These are phyloP conservation scores for Solanum paucissectum DNA, from an alignment of 257 asterid genomes.

Conservation along the genomic window DNA sequence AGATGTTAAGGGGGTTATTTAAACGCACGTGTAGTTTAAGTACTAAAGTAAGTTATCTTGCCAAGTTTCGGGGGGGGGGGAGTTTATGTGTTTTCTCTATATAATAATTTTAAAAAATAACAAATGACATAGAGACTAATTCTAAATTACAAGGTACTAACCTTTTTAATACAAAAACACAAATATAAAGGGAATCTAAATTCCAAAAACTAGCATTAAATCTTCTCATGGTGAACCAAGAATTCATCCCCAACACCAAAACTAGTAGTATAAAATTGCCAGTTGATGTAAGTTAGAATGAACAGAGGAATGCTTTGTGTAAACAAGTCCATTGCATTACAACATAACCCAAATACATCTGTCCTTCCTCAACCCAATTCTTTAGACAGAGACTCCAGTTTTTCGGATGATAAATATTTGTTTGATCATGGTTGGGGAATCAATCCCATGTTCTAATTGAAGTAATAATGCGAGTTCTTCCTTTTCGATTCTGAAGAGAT, in stretches of 20 bases:
- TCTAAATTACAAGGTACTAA: no score
- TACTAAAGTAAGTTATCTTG: no score
- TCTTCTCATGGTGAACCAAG: not conserved
- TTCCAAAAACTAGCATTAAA: not conserved
- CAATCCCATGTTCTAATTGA: not conserved
- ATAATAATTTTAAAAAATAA: no score
- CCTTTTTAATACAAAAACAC: not conserved
- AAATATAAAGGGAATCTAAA: not conserved
- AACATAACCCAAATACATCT: not conserved
- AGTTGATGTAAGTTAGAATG: not conserved
- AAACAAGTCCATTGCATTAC: not conserved
- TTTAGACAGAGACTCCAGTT: not conserved
- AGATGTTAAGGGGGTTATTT: no score
- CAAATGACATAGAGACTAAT: no score
- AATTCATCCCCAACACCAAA: not conserved
- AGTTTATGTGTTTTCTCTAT: no score
- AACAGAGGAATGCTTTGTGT: not conserved
- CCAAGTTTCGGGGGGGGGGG: no score
- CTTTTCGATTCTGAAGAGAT: slow-evolving; percentile 27
- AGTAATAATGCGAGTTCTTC: not conserved
- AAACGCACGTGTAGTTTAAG: no score
- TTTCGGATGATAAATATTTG: not conserved
- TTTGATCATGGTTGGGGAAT: not conserved
- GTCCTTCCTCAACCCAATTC: not conserved
- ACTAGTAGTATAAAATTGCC: not conserved